Conservation (phyloP, 176 grass and related monocot species). For the Zoysia japonica region DNA sequence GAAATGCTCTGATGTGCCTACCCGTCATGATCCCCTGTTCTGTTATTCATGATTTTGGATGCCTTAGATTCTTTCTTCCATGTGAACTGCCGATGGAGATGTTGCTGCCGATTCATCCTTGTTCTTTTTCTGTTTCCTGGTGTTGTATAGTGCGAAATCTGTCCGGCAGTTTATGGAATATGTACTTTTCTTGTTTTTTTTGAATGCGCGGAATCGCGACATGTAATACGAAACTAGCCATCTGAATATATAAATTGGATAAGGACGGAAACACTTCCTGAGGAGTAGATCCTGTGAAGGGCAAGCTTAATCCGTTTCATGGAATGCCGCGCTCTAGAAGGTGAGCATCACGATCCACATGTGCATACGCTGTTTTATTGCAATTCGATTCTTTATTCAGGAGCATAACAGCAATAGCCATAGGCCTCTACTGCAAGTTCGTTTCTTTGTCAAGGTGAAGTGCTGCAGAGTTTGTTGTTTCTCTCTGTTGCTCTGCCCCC, state of each 20-base stretch:
- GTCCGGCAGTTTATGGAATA: slow-evolving; percentile 20
- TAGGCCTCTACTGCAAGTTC: slow-evolving; percentile 22
- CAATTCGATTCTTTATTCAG: slow-evolving; percentile 25
- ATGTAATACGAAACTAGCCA: slow-evolving; percentile 36
- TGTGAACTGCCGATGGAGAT: slow-evolving; percentile 32
- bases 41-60: slow-evolving; percentile 20
- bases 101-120: slow-evolving; percentile 6
- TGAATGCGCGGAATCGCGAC: background rate
- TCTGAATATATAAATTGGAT: slow-evolving; percentile 21
- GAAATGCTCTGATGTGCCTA: slow-evolving; percentile 20
- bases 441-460: background rate
- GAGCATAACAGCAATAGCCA: background rate
- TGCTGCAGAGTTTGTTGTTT: slow-evolving; percentile 18
- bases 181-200: slow-evolving; percentile 22
- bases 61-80: slow-evolving; percentile 7
- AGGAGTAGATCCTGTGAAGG: slow-evolving; percentile 53
- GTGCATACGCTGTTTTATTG: slow-evolving; percentile 25
- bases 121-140: background rate
- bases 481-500: slow-evolving; percentile 9
- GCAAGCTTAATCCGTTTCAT: slow-evolving; percentile 38
- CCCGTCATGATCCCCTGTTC: slow-evolving; percentile 8
- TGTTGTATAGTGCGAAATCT: background rate
- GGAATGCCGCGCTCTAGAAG: slow-evolving; percentile 43
- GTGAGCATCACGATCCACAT: slow-evolving; percentile 59
- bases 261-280: slow-evolving; percentile 43